A percentile compares a stretch with the other conserved stretches of the same genome.
Evolutionary conservation across 805 yeast species (phyloP).

Genomic region (Nakazawaea ernobii): DNA sequence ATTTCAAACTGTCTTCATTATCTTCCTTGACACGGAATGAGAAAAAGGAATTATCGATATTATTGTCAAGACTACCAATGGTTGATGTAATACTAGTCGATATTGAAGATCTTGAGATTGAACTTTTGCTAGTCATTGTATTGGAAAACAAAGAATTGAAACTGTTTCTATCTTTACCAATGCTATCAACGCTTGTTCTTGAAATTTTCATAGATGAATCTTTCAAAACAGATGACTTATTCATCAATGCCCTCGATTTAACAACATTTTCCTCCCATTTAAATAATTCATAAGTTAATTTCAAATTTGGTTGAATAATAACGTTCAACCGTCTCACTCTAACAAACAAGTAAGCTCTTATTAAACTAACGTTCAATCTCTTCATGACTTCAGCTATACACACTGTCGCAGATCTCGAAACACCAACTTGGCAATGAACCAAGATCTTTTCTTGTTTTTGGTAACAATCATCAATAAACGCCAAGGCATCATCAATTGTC

Average conservation of each 20-base stretch:
- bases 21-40: background rate
- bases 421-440: conserved; percentile 95
- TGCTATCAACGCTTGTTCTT: background rate
- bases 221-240: background rate
- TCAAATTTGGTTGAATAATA: conserved; percentile 88
- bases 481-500: conserved; percentile 57
- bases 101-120: conserved; percentile 7
- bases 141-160: conserved; percentile 9
- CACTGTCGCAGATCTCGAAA: conserved; percentile 90
- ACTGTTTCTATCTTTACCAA: conserved; percentile 3
- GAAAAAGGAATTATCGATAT: conserved; percentile 2
- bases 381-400: conserved; percentile 94
- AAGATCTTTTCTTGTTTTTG: conserved; percentile 45
- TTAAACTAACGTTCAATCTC: conserved; percentile 56
- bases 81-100: conserved; percentile 10
- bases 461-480: conserved; percentile 55
- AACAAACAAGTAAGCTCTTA: conserved; percentile 82
- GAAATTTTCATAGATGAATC: background rate
- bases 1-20: background rate
- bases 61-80: conserved; percentile 1
- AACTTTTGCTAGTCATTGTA: background rate
- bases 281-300: conserved; percentile 86
- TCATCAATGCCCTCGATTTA: background rate
- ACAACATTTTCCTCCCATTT: conserved; percentile 50
- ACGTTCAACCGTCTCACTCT: conserved; percentile 85